These are phyloP conservation scores for Debaryomyces psychrophilus DNA, from an alignment of 1,139 yeast species.

Conservation along the genomic window DNA sequence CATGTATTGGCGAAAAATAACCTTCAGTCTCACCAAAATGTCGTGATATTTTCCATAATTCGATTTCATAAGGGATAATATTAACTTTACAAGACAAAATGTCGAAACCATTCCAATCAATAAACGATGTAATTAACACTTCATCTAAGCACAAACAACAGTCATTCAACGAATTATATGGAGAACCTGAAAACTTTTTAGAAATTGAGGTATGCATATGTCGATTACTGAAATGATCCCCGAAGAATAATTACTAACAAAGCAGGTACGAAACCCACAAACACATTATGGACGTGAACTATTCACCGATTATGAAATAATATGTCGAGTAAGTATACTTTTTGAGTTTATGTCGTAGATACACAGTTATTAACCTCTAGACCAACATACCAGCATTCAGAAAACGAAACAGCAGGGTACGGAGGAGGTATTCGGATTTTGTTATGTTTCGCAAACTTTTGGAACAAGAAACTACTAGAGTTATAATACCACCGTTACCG, in stretches of 20 bases:
- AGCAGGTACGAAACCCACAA: conserved; percentile 64
- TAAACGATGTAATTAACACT: conserved; percentile 46
- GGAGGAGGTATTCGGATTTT: conserved; percentile 90
- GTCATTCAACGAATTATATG: conserved; percentile 80
- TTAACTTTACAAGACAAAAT: conserved; percentile 17
- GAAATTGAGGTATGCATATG: conserved; percentile 71
- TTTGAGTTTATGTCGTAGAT: not conserved
- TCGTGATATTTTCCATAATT: not conserved
- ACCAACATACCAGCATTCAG: conserved; percentile 87
- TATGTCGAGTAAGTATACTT: conserved; percentile 59
- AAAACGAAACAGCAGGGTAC: conserved; percentile 64
- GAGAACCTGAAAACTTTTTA: conserved; percentile 91
- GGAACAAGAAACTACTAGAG: conserved; percentile 75
- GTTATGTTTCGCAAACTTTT: conserved; percentile 75
- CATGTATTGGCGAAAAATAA: not conserved
- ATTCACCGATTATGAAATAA: conserved; percentile 90
- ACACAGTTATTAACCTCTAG: conserved; percentile 21
- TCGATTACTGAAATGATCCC: not conserved
- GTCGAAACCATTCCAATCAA: conserved; percentile 52
- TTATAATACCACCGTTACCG: conserved; percentile 84
- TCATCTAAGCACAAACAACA: conserved; percentile 53
- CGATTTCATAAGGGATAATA: not conserved
- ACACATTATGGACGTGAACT: conserved; percentile 78
- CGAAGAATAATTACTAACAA: conserved; percentile 9
- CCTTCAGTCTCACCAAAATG: not conserved